Percentiles rank a stretch among this genome's conserved stretches.
Conservation (phyloP, 1,284 basidiomycete genomes). For the Sanghuangporus weigelae region DNA sequence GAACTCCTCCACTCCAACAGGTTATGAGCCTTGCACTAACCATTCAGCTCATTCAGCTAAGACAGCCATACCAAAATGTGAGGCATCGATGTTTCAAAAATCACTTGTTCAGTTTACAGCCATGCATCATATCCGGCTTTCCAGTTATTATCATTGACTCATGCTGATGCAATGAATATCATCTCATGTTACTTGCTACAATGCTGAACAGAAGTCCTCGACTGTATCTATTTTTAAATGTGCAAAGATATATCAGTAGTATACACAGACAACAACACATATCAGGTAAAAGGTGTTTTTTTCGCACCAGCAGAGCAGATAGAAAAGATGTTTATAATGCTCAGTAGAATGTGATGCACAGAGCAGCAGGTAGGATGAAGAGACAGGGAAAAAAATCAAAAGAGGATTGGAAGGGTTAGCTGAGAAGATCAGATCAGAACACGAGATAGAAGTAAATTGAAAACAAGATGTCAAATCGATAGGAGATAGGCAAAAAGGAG, state of each 20-base stretch:
- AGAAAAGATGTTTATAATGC: not conserved
- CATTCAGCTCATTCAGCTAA: not conserved
- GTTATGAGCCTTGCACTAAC: not conserved
- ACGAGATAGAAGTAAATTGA: not conserved
- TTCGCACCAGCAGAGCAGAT: not conserved
- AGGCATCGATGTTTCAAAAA: no score
- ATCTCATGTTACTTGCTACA: not conserved
- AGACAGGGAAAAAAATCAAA: not conserved
- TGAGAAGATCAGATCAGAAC: not conserved
- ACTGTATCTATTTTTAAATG: not conserved
- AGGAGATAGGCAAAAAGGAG: not conserved
- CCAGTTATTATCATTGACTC: no score
- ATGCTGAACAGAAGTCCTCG: not conserved
- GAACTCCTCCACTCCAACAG: not conserved
- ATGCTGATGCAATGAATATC: no score
- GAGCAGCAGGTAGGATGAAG: not conserved
- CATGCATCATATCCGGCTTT: no score
- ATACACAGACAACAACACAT: constrained; percentile 10
- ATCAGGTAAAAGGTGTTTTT: not conserved
- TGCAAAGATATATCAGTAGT: not conserved
- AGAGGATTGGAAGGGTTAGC: not conserved
- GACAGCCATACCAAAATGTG: not conserved
- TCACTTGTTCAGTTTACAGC: no score
- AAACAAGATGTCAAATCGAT: not conserved
- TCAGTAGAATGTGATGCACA: not conserved